Percentiles rank a stretch among this genome's conserved stretches.
Conservation (phyloP, 305 asterid genomes). For the Andrographis paniculata region DNA sequence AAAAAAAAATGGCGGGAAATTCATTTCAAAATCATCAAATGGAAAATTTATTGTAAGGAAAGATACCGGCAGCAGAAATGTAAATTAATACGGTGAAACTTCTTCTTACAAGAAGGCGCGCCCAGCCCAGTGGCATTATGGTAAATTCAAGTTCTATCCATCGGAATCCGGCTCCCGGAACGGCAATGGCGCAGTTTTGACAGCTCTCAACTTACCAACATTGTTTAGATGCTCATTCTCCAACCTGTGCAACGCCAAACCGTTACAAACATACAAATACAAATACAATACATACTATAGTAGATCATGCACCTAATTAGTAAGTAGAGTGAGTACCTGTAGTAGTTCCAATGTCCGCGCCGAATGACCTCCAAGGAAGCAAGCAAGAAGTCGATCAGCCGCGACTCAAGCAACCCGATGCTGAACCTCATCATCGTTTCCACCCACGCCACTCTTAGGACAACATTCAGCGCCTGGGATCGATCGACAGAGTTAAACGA, state of each 20-base stretch:
- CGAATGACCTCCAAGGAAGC: constrained; percentile 90
- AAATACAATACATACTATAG: too few relatives aligned
- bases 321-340: too few relatives aligned
- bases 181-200: constrained; percentile 83
- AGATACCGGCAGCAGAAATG: too few relatives aligned
- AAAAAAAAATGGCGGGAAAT: too few relatives aligned
- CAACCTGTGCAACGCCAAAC: constrained; percentile 41
- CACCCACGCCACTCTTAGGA: constrained; percentile 81
- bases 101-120: too few relatives aligned
- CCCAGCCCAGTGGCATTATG: too few relatives aligned
- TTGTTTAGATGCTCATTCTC: constrained; percentile 94
- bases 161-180: constrained; percentile 69
- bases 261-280: too few relatives aligned
- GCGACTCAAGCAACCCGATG: constrained; percentile 46
- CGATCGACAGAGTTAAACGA: too few relatives aligned
- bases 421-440: constrained; percentile 68
- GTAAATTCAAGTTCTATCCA: constrained; percentile 21
- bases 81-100: too few relatives aligned
- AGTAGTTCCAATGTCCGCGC: constrained; percentile 98
- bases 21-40: too few relatives aligned
- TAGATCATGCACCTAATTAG: too few relatives aligned
- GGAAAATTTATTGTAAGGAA: too few relatives aligned
- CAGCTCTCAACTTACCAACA: constrained; percentile 85
- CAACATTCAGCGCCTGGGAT: constrained; percentile 74
- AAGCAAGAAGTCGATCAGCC: constrained; percentile 60